phyloP scores from a whole-genome alignment of 1,284 basidiomycete species.

The Golubevia sp. region DNA sequence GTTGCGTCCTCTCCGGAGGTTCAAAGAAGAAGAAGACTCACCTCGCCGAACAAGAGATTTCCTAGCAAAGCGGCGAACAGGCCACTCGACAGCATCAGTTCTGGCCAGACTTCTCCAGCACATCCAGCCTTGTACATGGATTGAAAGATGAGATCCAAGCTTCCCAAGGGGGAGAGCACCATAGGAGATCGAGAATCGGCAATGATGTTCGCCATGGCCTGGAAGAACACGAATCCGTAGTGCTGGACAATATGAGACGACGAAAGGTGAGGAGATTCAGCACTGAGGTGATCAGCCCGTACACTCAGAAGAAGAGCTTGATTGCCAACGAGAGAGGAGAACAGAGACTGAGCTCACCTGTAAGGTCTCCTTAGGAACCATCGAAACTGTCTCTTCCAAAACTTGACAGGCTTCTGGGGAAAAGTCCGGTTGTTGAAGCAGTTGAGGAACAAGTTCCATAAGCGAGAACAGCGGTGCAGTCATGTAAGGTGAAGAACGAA shows the following conservation, averaged over 20 bases:
- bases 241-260: slow-evolving; percentile 10
- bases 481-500: slow-evolving; percentile 43
- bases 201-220: slow-evolving; percentile 30
- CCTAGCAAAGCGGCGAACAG: slow-evolving; percentile 36
- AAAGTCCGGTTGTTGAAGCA: slow-evolving; percentile 47
- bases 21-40: slow-evolving; percentile 2
- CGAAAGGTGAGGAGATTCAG: neutral
- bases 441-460: slow-evolving; percentile 25
- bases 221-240: slow-evolving; percentile 32
- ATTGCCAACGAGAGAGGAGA: no score
- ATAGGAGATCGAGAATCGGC: slow-evolving; percentile 39
- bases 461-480: slow-evolving; percentile 43
- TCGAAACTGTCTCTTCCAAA: slow-evolving; percentile 39
- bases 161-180: slow-evolving; percentile 38
- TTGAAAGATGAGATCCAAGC: slow-evolving; percentile 41
- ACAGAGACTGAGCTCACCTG: neutral
- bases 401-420: slow-evolving; percentile 46
- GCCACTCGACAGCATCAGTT: slow-evolving; percentile 24
- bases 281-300: neutral
- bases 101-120: slow-evolving; percentile 16
- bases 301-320: no score
- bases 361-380: slow-evolving; percentile 34
- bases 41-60: slow-evolving; percentile 27
- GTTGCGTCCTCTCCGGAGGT: no score
- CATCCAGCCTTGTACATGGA: slow-evolving; percentile 15